Percentiles rank a stretch among this genome's conserved stretches.
phyloP scores from a whole-genome alignment of 768 basidiomycete genomes.

The Udeniomyces megalosporus region DNA sequence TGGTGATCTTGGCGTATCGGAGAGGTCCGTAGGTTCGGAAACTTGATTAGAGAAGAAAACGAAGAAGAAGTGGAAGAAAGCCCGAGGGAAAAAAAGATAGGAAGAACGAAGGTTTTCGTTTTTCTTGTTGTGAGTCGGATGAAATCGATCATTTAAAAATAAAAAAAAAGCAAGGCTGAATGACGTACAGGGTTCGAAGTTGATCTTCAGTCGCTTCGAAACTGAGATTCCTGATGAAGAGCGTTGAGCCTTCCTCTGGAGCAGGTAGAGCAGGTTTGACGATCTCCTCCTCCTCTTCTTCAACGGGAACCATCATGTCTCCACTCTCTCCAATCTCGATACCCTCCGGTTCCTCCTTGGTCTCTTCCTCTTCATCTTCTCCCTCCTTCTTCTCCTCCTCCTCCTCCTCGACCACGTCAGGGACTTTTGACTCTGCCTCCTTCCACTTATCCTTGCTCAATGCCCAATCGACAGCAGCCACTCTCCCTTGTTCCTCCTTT shows the following conservation, averaged over 20 bases:
- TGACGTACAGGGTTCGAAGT: conserved; percentile 57
- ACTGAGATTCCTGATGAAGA: conserved; percentile 87
- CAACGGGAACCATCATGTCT: conserved; percentile 10
- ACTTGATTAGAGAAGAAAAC: conserved; percentile 32
- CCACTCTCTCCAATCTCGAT: conserved; percentile 20
- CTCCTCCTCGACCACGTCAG: conserved; percentile 30
- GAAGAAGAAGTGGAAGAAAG: background rate
- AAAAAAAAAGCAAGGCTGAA: background rate
- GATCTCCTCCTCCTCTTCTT: conserved; percentile 40
- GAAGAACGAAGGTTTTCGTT: background rate
- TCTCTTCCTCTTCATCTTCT: conserved; percentile 25
- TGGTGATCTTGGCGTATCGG: conserved; percentile 78
- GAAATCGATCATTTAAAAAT: background rate
- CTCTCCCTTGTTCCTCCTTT: conserved; percentile 43
- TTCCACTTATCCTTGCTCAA: conserved; percentile 86
- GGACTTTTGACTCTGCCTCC: conserved; percentile 40
- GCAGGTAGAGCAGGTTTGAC: conserved; percentile 44
- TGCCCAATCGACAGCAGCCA: conserved; percentile 92
- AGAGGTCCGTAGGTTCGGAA: conserved; percentile 85
- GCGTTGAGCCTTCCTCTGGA: conserved; percentile 72
- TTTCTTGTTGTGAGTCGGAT: background rate
- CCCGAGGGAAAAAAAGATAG: background rate
- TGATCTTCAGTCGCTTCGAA: conserved; percentile 90
- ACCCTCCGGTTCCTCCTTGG: conserved; percentile 19
- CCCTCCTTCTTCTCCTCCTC: conserved; percentile 25